Evolutionary conservation across 805 yeast species (phyloP).

Genomic region (Blastobotrys muscicola): DNA sequence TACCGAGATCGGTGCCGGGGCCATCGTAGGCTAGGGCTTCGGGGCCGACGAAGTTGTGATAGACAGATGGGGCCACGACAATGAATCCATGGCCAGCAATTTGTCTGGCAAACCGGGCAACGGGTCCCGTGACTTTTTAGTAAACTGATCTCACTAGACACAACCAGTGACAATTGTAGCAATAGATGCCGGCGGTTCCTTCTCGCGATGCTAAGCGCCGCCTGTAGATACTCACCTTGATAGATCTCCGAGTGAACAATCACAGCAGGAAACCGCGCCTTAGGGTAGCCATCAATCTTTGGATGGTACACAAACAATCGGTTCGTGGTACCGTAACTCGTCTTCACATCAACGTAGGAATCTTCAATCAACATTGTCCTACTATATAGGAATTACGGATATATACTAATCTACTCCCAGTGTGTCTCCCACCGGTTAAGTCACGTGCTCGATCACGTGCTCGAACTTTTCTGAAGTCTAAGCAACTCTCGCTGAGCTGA

Average conservation of each 20-base stretch:
- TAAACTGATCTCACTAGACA: too few species aligned
- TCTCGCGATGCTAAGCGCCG: too few species aligned
- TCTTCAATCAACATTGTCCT: constrained; percentile 57
- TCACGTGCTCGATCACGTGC: not conserved
- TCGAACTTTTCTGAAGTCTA: not conserved
- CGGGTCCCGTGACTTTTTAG: constrained; percentile 51
- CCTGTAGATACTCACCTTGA: constrained; percentile 42
- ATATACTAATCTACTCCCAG: not conserved
- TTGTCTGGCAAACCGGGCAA: constrained; percentile 62
- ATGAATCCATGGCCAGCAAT: constrained; percentile 75
- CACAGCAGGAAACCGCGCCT: constrained; percentile 74
- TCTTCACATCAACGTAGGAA: constrained; percentile 50
- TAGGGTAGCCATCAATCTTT: constrained; percentile 60
- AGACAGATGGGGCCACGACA: constrained; percentile 70
- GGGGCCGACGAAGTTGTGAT: constrained; percentile 59
- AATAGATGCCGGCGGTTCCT: not conserved
- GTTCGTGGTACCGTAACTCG: constrained; percentile 58
- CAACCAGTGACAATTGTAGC: not conserved
- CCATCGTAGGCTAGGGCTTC: constrained; percentile 61
- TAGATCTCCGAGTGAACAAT: constrained; percentile 71
- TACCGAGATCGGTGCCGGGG: constrained; percentile 70
- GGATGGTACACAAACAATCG: constrained; percentile 62
- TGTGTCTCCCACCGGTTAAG: not conserved
- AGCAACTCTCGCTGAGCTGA: not conserved
- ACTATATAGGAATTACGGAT: too few species aligned